phyloP scores from a whole-genome alignment of 345 rosid species.

The Isatis tinctoria region DNA sequence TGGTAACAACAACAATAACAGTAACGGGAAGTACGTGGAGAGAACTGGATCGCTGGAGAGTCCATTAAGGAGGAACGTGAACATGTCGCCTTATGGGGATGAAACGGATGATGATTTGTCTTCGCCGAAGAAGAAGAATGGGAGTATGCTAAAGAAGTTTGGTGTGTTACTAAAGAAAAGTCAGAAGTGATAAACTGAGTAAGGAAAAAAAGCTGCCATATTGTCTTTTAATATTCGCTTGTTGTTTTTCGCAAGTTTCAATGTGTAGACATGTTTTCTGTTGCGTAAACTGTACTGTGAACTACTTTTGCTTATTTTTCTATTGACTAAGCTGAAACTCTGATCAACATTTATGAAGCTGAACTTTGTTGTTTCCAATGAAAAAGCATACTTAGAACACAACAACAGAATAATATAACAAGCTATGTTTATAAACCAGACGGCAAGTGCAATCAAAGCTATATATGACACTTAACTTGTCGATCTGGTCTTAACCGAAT shows the following conservation, averaged over 20 bases:
- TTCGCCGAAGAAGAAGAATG: conserved; percentile 86
- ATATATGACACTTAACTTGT: conserved; percentile 7
- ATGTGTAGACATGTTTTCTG: conserved; percentile 14
- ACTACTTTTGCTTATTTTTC: conserved; percentile 14
- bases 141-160: conserved; percentile 82
- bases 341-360: conserved; percentile 17
- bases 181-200: conserved; percentile 42
- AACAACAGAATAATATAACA: not conserved
- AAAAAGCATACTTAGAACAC: not conserved
- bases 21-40: conserved; percentile 56
- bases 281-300: conserved; percentile 5
- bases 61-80: conserved; percentile 35
- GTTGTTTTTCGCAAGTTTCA: not conserved
- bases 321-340: conserved; percentile 5
- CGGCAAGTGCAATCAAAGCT: conserved; percentile 15
- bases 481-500: not conserved
- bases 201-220: not conserved
- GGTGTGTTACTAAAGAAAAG: conserved; percentile 92
- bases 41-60: conserved; percentile 58
- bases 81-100: conserved; percentile 68
- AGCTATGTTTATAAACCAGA: conserved; percentile 16
- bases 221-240: not conserved
- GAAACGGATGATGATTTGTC: conserved; percentile 71
- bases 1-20: conserved; percentile 46
- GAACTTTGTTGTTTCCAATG: not conserved